Conservation (phyloP, 208 protist genomes). For the Leishmania martiniquensis region DNA sequence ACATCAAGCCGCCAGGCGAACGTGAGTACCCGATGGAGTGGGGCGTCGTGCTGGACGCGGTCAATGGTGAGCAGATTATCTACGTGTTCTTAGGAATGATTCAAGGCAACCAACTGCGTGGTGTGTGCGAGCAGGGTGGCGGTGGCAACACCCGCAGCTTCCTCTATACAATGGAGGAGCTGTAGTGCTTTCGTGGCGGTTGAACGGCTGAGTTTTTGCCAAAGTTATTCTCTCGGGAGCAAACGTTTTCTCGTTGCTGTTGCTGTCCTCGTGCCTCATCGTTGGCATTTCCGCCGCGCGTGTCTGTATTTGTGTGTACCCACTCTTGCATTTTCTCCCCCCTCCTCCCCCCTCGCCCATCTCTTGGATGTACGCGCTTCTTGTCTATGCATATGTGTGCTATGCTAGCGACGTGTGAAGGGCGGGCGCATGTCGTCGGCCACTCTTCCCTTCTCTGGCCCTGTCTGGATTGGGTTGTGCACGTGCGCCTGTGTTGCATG, state of each 20-base stretch:
- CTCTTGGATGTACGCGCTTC: not conserved
- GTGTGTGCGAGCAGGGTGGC: conserved; percentile 74
- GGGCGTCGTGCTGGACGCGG: conserved; percentile 63
- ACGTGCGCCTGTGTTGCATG: not conserved
- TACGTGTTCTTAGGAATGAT: conserved; percentile 85
- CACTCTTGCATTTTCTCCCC: not conserved
- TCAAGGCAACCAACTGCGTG: conserved; percentile 86
- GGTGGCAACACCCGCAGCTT: conserved; percentile 74
- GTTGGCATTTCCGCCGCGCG: not conserved
- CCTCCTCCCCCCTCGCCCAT: not conserved
- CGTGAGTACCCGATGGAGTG: conserved; percentile 90
- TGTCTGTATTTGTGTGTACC: not conserved
- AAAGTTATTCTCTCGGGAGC: not conserved
- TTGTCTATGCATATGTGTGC: not conserved
- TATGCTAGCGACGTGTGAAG: not conserved
- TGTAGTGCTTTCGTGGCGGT: conserved; percentile 37
- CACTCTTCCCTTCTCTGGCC: not conserved
- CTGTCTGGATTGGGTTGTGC: not conserved
- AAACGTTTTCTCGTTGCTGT: not conserved
- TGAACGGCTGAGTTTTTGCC: not conserved
- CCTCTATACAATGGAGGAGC: conserved; percentile 83
- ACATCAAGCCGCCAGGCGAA: conserved; percentile 80
- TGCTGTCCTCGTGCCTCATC: not conserved
- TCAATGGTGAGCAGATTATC: conserved; percentile 63
- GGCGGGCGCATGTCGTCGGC: not conserved